Conservation (phyloP, 2,329 filamentous ascomycete genomes). For the Ophiostoma quercus region DNA sequence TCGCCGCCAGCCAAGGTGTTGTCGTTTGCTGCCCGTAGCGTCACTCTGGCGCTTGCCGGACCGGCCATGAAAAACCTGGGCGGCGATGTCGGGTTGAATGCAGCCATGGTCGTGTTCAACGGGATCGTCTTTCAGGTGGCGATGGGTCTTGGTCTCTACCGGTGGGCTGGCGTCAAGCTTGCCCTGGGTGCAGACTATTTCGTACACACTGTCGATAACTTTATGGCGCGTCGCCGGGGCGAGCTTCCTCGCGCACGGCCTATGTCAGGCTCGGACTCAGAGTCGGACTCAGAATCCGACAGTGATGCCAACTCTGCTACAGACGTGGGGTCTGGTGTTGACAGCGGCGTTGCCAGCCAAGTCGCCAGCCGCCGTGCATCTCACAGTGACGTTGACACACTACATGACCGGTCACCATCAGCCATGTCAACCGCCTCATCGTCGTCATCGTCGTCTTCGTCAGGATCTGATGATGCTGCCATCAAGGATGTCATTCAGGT, state of each 20-base stretch:
- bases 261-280: neutral
- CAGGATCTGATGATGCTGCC: neutral
- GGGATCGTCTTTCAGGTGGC: constrained; percentile 41
- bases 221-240: neutral
- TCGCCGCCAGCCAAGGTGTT: constrained; percentile 34
- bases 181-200: neutral
- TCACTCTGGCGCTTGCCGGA: constrained; percentile 46
- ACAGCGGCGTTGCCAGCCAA: neutral
- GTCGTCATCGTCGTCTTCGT: neutral
- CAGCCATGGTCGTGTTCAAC: constrained; percentile 48
- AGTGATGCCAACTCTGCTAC: neutral
- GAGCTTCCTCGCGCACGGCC: neutral
- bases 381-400: neutral
- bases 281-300: neutral
- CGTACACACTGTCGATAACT: too few relatives aligned
- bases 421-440: constrained; percentile 9
- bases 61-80: constrained; percentile 43
- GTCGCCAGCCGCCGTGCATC: neutral
- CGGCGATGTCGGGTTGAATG: constrained; percentile 45
- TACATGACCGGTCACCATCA: constrained; percentile 8
- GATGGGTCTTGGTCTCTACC: constrained; percentile 32
- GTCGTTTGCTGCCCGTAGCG: constrained; percentile 47
- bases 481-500: neutral
- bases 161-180: constrained; percentile 23
- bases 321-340: neutral